Evolutionary conservation across 192 early-diverging fungal genomes (phyloP), one percentile per base, ranked within the genome.

Genomic region (Powellomyces hirtus): DNA sequence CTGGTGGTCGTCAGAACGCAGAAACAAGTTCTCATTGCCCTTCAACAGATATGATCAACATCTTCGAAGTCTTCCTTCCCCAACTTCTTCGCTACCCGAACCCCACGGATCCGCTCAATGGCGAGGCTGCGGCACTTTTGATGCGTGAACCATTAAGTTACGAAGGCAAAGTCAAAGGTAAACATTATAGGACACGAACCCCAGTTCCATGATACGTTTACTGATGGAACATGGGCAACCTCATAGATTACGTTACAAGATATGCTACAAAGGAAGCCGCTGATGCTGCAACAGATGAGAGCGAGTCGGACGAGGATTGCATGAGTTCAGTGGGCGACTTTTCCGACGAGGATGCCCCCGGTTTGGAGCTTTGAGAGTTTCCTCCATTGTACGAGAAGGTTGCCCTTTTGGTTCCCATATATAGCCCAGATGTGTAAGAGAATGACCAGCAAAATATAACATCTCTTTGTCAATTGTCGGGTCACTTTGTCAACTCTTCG

Each of bases 71-170:
- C 11, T 99, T 99, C 71, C 80, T 99, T 62, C 97, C 97, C 31
- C 97, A 99, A 78, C 83, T 99, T 50, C 78, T 99, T 60, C 86
- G 94, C 42, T 99, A 99, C 74, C 97, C 97, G 40, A 99, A 99
- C 70, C 96, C 97, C n/a, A 96, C 94, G 5, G 97, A 99, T 73
- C 97, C 97, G 30, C 81, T 99, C 53, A 99, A 99, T 70, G 96
- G 97, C 45, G 97, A 99, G 79, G 97, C 97, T 0, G 97, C 97
- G 2, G 94, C 97, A 20, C 76, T 99, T 70, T 76, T 99, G 75
- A 97, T 98, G 94, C 85, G 97, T 20, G 97, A 98, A 59, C 79
- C 94, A 16, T 52, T 86, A 0, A 88, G 87, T 29, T 99, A 99
- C 76, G 95, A 99, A 70, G 55, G 66, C 8, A 96, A 94, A 82